These are phyloP conservation scores for Petunia axillaris DNA, from an alignment of 257 asterid species.

Conservation along the genomic window DNA sequence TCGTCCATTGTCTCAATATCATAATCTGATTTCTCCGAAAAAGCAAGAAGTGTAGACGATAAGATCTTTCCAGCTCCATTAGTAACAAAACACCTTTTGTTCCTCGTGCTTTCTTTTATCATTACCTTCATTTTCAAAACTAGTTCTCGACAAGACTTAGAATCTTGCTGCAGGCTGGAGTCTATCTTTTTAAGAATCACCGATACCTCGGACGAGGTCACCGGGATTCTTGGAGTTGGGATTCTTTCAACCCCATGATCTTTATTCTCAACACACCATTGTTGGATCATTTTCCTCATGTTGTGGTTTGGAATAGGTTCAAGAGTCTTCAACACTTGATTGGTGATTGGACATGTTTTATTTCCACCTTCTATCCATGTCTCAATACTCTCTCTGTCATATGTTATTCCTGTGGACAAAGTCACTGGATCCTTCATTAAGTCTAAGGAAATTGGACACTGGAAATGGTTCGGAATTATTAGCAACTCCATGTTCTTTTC, in stretches of 20 bases:
- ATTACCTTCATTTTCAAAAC: constrained; percentile 35
- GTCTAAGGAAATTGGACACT: constrained; percentile 40
- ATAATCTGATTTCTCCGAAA: constrained; percentile 30
- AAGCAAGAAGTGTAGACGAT: constrained; percentile 37
- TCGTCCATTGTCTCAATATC: constrained; percentile 34
- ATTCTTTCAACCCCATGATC: constrained; percentile 51
- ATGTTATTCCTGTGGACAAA: constrained; percentile 40
- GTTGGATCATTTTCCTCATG: constrained; percentile 50
- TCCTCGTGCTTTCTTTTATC: constrained; percentile 48
- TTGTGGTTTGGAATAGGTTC: constrained; percentile 48
- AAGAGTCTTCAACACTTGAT: constrained; percentile 24
- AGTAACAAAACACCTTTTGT: constrained; percentile 43
- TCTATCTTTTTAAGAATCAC: constrained; percentile 32
- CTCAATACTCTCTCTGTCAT: constrained; percentile 39
- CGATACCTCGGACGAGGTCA: constrained; percentile 36
- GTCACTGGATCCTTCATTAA: constrained; percentile 47
- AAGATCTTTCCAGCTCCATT: constrained; percentile 38
- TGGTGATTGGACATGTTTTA: constrained; percentile 36
- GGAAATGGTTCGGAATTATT: constrained; percentile 30
- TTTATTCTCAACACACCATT: constrained; percentile 59
- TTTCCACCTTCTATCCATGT: constrained; percentile 40
- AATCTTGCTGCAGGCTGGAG: constrained; percentile 30
- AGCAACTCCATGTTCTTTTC: constrained; percentile 19
- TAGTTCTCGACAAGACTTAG: constrained; percentile 30
- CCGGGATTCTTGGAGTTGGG: constrained; percentile 53